Conservation (phyloP, 176 grass and related monocot species). For the Juncus inflexus region DNA sequence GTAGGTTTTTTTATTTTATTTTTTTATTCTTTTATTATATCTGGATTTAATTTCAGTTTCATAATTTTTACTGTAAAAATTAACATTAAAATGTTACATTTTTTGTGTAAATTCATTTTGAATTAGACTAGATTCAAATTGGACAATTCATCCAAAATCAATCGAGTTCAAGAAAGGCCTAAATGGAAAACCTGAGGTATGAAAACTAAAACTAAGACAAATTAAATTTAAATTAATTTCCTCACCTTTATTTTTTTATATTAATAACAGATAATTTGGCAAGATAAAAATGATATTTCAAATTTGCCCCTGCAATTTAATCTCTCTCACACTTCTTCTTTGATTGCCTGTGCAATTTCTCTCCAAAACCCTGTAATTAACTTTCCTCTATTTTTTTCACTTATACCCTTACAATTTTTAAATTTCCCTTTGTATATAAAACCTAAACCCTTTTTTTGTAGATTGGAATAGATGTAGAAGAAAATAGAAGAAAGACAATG, state of each 20-base stretch:
- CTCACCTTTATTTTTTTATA: constrained; percentile 34
- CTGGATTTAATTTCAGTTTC: constrained; percentile 6
- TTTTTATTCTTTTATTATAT: neutral
- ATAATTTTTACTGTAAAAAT: neutral
- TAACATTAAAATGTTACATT: neutral
- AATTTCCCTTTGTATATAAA: neutral
- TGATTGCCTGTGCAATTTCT: constrained; percentile 80
- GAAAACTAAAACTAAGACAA: neutral
- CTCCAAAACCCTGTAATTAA: constrained; percentile 52
- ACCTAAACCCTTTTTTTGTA: constrained; percentile 15
- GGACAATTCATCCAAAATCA: constrained; percentile 59
- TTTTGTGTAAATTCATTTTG: constrained; percentile 29
- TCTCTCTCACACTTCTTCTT: constrained; percentile 85
- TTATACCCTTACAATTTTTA: neutral
- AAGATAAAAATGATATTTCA: constrained; percentile 29
- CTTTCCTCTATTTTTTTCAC: constrained; percentile 8
- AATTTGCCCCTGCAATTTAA: constrained; percentile 74
- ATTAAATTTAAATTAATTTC: constrained; percentile 20
- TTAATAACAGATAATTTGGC: constrained; percentile 50
- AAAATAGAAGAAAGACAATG: constrained; percentile 66
- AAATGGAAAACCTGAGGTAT: constrained; percentile 98
- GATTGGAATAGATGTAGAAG: constrained; percentile 96
- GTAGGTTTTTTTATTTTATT: constrained; percentile 39
- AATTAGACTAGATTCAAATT: constrained; percentile 81
- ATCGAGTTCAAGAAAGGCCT: constrained; percentile 84